A percentile compares a stretch with the other conserved stretches of the same genome.
Evolutionary conservation across 208 protist species (phyloP).

Genomic region (Giardia muris): DNA sequence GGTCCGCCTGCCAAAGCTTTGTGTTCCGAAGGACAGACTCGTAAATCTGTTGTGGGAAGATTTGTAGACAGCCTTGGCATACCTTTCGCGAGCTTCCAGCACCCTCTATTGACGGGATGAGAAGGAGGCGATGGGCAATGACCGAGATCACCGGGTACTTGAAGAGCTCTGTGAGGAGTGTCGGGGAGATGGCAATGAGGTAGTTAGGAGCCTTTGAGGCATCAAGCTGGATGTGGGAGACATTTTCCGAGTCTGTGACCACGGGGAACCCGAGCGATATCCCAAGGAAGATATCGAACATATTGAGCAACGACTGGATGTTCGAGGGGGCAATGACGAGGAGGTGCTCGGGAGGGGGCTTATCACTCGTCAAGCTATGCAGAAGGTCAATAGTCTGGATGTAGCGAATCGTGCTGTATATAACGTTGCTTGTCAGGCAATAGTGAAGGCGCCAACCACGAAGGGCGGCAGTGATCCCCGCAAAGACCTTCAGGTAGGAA

Average conservation of each 20-base stretch:
- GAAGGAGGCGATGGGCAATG: not conserved
- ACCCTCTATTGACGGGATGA: not conserved
- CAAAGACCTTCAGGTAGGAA: not conserved
- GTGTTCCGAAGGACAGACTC: not conserved
- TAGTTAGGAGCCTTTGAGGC: not conserved
- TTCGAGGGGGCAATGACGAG: not conserved
- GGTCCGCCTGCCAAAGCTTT: not conserved
- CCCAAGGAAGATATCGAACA: not conserved
- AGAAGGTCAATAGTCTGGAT: not conserved
- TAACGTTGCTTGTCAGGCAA: not conserved
- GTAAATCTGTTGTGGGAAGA: not conserved
- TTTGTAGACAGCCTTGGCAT: not conserved
- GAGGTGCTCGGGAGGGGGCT: not conserved
- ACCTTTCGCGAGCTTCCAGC: not conserved
- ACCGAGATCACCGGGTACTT: not conserved
- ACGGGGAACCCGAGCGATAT: not conserved
- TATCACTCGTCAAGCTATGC: not conserved
- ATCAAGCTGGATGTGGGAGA: not conserved
- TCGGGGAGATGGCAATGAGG: not conserved
- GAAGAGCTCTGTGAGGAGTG: not conserved
- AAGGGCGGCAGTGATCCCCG: not conserved
- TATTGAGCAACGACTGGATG: not conserved
- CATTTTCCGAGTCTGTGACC: not conserved
- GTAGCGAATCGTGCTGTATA: not conserved
- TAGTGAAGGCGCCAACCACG: not conserved